A percentile compares a stretch with the other conserved stretches of the same genome.
Evolutionary conservation across 106 monocot genomes (phyloP).

Genomic region (Ottelia alismoides): DNA sequence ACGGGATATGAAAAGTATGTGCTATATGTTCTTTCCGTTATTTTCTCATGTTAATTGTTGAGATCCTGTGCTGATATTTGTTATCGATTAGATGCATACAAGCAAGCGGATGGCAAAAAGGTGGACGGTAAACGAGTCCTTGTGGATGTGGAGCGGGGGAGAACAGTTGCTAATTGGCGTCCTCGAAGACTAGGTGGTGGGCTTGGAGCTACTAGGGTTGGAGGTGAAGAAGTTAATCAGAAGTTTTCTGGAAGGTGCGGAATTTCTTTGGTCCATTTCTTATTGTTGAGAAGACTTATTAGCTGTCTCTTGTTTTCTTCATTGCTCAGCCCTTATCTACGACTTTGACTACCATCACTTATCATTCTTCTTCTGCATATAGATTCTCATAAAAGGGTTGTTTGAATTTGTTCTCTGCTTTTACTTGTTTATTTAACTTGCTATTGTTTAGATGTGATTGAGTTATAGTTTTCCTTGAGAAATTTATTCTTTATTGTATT

Average conservation of each 20-base stretch:
- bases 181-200: constrained; percentile 96
- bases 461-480: too few relatives aligned
- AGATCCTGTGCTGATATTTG: neutral
- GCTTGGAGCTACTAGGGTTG: constrained; percentile 83
- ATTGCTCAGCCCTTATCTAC: too few relatives aligned
- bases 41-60: neutral
- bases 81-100: constrained; percentile 75
- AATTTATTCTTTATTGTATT: too few relatives aligned
- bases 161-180: constrained; percentile 95
- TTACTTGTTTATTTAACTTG: too few relatives aligned
- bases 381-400: too few relatives aligned
- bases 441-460: too few relatives aligned
- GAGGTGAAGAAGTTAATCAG: constrained; percentile 73
- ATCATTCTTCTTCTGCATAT: too few relatives aligned
- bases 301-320: too few relatives aligned
- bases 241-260: constrained; percentile 68
- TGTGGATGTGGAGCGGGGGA: constrained; percentile 97
- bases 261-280: too few relatives aligned
- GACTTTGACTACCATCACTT: too few relatives aligned
- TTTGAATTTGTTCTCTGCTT: too few relatives aligned
- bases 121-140: constrained; percentile 74
- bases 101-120: constrained; percentile 99
- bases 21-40: neutral
- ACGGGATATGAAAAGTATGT: constrained; percentile 95
- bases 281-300: too few relatives aligned